Evolutionary conservation across 2,329 filamentous ascomycete species (phyloP), one percentile per base, ranked within the genome.

Genomic region (Sporothrix brasiliensis): DNA sequence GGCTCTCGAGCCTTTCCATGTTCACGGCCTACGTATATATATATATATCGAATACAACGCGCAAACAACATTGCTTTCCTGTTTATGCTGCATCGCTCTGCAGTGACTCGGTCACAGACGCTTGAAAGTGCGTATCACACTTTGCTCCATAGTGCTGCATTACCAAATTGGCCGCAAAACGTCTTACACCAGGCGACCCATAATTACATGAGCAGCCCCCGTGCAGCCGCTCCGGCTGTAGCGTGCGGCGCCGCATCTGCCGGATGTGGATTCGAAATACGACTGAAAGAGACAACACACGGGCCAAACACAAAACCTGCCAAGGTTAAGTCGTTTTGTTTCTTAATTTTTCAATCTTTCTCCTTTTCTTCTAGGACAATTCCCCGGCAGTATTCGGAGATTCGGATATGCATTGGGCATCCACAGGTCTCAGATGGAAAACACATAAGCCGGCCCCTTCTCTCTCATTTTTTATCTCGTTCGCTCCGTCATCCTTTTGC

Each of bases 21-120:
- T 47, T 47, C 39, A 47, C 21, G 30, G 6, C 58, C 6, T 24
- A 44, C 58, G n/a, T 47, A 47, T 63, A 63, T 63, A 63, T 63
- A 63, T 34, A 34, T 34, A 34, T 34, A 7, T 47, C 24, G n/a
- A 47, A 63, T 63, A 63, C 39, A 61, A 44, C 34, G 27, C 21
- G 47, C 21, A 21, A 21, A 19, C 39, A 27, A 27, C 58, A 47
- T 47, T 27, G 2, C n/a, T 14, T 14, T 11, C 14, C 11, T n/a
- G 11, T 44, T 47, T 5, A 16, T 44, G n/a, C 7, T 61, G n/a
- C 58, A 47, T 47, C 39, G 6, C 11, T 61, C 2, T 21, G n/a
- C 56, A 61, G 10, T 21, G n/a, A 10, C 11, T 44, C 9, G 10
- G 11, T 13, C 34, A 27, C 39, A 27, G 3, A 16, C 21, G 10